A percentile compares a stretch with the other conserved stretches of the same genome.
Conservation (phyloP, 495 filamentous ascomycete species). For the Cladorrhinum samala region DNA sequence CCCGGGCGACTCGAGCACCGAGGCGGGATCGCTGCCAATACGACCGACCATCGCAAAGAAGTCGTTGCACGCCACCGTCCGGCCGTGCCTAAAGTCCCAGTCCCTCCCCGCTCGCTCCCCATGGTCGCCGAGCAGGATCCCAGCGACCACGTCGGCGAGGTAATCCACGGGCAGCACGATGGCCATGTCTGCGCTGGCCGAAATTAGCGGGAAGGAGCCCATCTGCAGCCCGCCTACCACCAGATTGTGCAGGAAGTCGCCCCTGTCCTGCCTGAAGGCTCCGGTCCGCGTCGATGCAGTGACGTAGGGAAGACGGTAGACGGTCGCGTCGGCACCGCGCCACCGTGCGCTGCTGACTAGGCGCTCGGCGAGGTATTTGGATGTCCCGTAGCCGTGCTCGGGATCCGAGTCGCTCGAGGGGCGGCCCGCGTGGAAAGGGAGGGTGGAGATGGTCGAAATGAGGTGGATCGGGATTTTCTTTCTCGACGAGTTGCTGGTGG, state of each 20-base stretch:
- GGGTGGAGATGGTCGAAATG: slow-evolving; percentile 29
- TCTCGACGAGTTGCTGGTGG: too few species aligned
- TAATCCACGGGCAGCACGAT: slow-evolving; percentile 15
- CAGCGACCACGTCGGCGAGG: background rate
- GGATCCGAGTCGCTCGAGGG: slow-evolving; percentile 16
- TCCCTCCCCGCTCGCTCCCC: background rate
- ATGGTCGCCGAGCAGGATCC: background rate
- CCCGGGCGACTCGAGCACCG: too few species aligned
- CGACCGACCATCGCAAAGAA: too few species aligned
- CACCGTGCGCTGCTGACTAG: slow-evolving; percentile 26
- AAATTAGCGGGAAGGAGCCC: slow-evolving; percentile 25
- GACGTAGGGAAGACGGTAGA: slow-evolving; percentile 29
- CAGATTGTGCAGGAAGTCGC: slow-evolving; percentile 31
- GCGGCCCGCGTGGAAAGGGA: slow-evolving; percentile 24
- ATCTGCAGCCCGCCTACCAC: slow-evolving; percentile 25
- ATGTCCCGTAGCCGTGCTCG: slow-evolving; percentile 31
- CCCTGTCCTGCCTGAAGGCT: slow-evolving; percentile 28
- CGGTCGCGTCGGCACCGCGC: slow-evolving; percentile 25
- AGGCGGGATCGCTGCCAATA: too few species aligned
- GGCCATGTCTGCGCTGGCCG: slow-evolving; percentile 21
- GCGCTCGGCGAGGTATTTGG: slow-evolving; percentile 28
- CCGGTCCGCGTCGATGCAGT: slow-evolving; percentile 24
- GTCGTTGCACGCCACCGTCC: too few species aligned
- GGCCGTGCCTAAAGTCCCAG: background rate
- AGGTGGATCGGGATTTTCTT: slow-evolving; percentile 30